phyloP scores from a whole-genome alignment of 176 grass and related monocot genomes.

The Musa beccarii region DNA sequence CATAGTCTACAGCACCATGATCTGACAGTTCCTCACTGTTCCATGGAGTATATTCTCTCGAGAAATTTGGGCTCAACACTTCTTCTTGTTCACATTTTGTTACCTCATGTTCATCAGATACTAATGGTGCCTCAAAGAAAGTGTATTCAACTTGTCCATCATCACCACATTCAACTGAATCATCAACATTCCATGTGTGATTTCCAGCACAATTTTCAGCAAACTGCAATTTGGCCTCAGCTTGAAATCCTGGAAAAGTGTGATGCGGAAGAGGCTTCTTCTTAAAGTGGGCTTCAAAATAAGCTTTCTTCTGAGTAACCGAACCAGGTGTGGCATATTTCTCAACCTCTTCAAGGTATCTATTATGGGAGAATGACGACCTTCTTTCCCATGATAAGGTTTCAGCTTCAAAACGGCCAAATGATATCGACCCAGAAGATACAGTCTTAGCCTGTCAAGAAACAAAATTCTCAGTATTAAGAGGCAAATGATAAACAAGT shows the following conservation, averaged over 20 bases:
- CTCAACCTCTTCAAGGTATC: slow-evolving; percentile 26
- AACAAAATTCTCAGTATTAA: not conserved
- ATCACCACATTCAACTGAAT: not conserved
- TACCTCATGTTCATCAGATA: slow-evolving; percentile 7
- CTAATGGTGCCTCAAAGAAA: not conserved
- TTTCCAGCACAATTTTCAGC: not conserved
- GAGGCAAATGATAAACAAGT: not conserved
- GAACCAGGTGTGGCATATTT: slow-evolving; percentile 20
- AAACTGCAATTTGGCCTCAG: not conserved
- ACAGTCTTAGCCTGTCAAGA: slow-evolving; percentile 12
- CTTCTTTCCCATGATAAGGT: slow-evolving; percentile 27
- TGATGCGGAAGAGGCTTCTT: slow-evolving; percentile 4
- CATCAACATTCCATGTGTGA: not conserved
- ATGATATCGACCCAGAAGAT: slow-evolving; percentile 22
- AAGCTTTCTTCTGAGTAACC: slow-evolving; percentile 25
- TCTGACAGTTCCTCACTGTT: not conserved
- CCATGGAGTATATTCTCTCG: not conserved
- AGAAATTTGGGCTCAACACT: not conserved
- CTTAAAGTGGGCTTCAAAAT: slow-evolving; percentile 32
- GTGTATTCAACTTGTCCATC: not conserved
- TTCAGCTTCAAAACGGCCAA: slow-evolving; percentile 26
- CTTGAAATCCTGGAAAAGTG: slow-evolving; percentile 1
- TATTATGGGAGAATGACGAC: slow-evolving; percentile 26
- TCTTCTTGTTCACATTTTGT: slow-evolving; percentile 11
- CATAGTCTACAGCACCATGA: not conserved